Base-by-base conservation (phyloP, 192 early-diverging fungal genomes). In the Backusella tuberculispora region DNA sequence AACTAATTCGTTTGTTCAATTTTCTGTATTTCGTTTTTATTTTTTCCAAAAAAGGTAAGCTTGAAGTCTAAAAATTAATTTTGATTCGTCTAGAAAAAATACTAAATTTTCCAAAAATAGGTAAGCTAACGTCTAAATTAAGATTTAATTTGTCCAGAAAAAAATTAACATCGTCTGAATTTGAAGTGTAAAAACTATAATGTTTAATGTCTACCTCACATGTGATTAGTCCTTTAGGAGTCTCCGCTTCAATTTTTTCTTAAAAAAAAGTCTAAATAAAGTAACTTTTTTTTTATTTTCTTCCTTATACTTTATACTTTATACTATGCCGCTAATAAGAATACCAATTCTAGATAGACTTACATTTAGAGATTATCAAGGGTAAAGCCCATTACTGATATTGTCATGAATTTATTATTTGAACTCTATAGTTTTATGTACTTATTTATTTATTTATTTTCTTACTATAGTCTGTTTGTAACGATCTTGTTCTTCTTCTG, bases 331-430 rank as follows among this genome's bases (percentile, higher is more conserved):
- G 19, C 12, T 56, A 24, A 56, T 56, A 56, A 56, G 13, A 13
- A 90, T 91, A 71, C 90, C 90, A 44, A 88, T 91, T 56, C 78
- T 91, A 37, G 85, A 87, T 66, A 81, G 90, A 14, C 83, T 91
- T 37, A 85, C 87, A 69, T 75, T 87, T 70, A 76, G 85, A 41
- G 90, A 90, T 72, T 90, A 91, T 78, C 85, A 86, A 80, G 83
- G 87, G 71, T 73, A 73, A 69, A 34, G 2, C 29, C 29, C 29
- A 34, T 34, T 34, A 34, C 29, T 34, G 0, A 34, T 34, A 34
- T 34, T 34, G 29, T 2, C 29, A 34, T 34, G 2, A 34, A 34
- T 1, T 34, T 34, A 34, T 34, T 34, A 34, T 34, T 34, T 34
- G 29, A 1, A 34, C 0, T 2, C 29, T 34, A 34, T 2, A 34